Conservation (phyloP, 768 basidiomycete genomes). For the Rhizopogon vesiculosus region DNA sequence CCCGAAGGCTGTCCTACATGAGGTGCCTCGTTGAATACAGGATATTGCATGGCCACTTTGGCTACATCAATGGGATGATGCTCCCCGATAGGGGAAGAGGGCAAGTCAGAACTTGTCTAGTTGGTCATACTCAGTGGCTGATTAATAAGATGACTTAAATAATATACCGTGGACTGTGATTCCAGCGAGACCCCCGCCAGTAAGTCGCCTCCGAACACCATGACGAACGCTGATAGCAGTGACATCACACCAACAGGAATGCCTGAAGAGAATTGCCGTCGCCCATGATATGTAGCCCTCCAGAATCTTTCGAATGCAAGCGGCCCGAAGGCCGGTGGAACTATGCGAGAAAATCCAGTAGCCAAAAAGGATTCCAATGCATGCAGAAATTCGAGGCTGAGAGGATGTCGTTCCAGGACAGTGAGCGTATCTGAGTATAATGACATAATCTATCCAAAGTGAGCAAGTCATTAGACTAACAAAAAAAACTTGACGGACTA, state of each 20-base stretch:
- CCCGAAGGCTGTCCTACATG: neutral
- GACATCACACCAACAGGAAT: conserved; percentile 41
- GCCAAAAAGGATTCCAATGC: conserved; percentile 41
- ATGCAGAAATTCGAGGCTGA: conserved; percentile 36
- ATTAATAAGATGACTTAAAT: neutral
- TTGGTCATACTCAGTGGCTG: neutral
- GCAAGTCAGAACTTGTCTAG: neutral
- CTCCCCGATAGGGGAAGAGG: neutral
- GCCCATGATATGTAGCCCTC: conserved; percentile 49
- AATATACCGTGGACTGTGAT: conserved; percentile 24
- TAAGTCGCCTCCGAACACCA: conserved; percentile 44
- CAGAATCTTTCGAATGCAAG: conserved; percentile 54
- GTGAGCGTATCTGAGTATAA: conserved; percentile 44
- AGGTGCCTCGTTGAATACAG: neutral
- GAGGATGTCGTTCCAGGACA: conserved; percentile 32
- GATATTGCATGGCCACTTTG: neutral
- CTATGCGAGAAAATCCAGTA: conserved; percentile 46
- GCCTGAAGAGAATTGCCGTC: conserved; percentile 26
- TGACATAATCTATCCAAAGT: conserved; percentile 18
- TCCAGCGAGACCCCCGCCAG: conserved; percentile 41
- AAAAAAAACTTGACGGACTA: conserved; percentile 33
- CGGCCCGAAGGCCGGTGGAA: conserved; percentile 43
- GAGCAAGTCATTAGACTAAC: neutral
- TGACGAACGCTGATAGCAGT: conserved; percentile 41
- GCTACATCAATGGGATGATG: neutral